Conservation (phyloP, 2,329 filamentous ascomycete genomes). For the Botrytis hyacinthi region DNA sequence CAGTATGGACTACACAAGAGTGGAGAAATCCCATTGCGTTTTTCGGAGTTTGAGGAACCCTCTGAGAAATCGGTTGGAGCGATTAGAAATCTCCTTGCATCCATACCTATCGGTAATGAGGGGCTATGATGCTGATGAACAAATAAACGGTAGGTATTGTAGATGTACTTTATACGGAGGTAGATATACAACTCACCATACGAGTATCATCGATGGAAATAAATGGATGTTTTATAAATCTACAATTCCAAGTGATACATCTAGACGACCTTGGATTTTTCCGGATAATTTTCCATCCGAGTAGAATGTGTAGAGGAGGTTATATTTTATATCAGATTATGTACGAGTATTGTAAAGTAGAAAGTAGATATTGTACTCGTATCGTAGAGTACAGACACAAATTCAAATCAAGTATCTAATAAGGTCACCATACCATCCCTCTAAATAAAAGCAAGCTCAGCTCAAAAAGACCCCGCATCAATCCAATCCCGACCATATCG, state of each 20-base stretch:
- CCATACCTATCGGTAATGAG: neutral
- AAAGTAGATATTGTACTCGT: no score
- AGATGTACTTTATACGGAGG: no score
- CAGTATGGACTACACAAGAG: neutral
- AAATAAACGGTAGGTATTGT: neutral
- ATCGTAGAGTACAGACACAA: neutral
- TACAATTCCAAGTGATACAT: neutral
- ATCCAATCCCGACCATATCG: neutral
- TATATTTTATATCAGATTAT: neutral
- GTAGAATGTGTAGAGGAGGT: neutral
- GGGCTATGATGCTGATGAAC: neutral
- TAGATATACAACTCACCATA: no score
- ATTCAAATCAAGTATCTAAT: neutral
- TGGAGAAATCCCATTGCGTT: neutral
- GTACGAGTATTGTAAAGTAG: neutral
- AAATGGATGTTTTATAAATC: neutral
- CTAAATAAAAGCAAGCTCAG: neutral
- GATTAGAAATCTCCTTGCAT: conserved; percentile 8
- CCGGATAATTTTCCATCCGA: neutral
- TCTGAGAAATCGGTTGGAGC: neutral
- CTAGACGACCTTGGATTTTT: neutral
- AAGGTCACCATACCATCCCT: no score
- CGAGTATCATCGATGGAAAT: neutral
- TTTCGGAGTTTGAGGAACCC: neutral
- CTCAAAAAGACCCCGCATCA: conserved; percentile 7